Percentiles rank a stretch among this genome's conserved stretches.
Evolutionary conservation across 78 protist species (phyloP).

Genomic region (Isochrysis galbana): DNA sequence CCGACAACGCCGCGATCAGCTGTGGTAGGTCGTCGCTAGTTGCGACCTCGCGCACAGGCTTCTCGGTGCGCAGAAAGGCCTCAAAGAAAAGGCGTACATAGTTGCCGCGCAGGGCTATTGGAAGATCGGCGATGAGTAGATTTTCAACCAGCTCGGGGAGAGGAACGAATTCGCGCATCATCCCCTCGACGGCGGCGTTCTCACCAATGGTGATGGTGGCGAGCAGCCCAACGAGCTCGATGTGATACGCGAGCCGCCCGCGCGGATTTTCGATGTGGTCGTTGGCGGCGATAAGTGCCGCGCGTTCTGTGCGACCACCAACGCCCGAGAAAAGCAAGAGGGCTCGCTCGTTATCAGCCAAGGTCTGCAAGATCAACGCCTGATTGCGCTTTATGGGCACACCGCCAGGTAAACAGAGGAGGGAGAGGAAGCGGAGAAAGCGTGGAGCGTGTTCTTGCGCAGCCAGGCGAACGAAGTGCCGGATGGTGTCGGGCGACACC

Average conservation of each 20-base stretch:
- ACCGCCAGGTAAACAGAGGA: neutral
- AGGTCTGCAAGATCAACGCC: neutral
- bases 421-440: neutral
- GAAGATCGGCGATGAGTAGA: neutral
- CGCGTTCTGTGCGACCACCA: neutral
- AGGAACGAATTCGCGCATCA: neutral
- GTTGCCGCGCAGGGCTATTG: neutral
- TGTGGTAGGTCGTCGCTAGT: neutral
- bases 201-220: neutral
- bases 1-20: neutral
- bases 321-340: neutral
- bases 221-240: conserved; percentile 8
- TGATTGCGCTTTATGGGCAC: neutral
- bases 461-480: neutral
- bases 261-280: neutral
- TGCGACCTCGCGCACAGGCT: neutral
- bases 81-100: neutral
- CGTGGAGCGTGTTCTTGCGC: neutral
- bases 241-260: neutral
- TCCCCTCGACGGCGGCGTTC: neutral
- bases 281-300: neutral
- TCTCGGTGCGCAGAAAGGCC: neutral
- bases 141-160: neutral
- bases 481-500: neutral
- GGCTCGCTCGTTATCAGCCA: neutral